A percentile compares a stretch with the other conserved stretches of the same genome.
These are phyloP conservation scores for Adansonia grandidieri DNA, from an alignment of 441 rosid species.

Conservation along the genomic window DNA sequence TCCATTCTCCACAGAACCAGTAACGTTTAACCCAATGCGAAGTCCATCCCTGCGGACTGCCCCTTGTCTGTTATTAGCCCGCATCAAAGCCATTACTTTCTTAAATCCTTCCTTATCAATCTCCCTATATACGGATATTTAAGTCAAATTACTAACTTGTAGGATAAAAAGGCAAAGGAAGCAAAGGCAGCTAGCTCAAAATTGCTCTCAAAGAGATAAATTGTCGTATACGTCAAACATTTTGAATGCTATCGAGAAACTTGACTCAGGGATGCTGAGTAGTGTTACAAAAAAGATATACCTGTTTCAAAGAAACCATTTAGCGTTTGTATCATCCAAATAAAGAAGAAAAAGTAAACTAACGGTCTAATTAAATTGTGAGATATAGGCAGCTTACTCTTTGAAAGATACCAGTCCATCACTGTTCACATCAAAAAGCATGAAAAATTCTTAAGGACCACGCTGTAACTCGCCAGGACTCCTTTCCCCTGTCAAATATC, in stretches of 20 bases:
- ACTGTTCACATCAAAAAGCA: slow-evolving; percentile 80
- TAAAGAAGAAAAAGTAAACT: neutral
- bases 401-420: slow-evolving; percentile 90
- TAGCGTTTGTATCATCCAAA: slow-evolving; percentile 16
- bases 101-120: slow-evolving; percentile 80
- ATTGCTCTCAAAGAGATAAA: neutral
- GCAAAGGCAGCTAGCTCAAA: slow-evolving; percentile 28
- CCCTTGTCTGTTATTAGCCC: slow-evolving; percentile 82
- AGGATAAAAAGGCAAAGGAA: slow-evolving; percentile 12
- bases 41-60: slow-evolving; percentile 65
- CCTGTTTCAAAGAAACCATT: slow-evolving; percentile 47
- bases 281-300: slow-evolving; percentile 87
- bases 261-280: slow-evolving; percentile 87
- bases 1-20: slow-evolving; percentile 76
- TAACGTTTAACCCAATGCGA: slow-evolving; percentile 65
- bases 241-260: slow-evolving; percentile 82
- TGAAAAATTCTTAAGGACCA: slow-evolving; percentile 74
- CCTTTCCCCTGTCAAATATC: slow-evolving; percentile 88
- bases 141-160: slow-evolving; percentile 27
- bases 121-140: slow-evolving; percentile 54
- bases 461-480: slow-evolving; percentile 80
- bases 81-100: slow-evolving; percentile 89
- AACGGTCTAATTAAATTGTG: neutral
- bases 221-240: slow-evolving; percentile 80
- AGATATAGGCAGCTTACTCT: slow-evolving; percentile 62